Base-by-base conservation (phyloP, 1,139 yeast genomes). In the Magnusiomyces ingens region DNA sequence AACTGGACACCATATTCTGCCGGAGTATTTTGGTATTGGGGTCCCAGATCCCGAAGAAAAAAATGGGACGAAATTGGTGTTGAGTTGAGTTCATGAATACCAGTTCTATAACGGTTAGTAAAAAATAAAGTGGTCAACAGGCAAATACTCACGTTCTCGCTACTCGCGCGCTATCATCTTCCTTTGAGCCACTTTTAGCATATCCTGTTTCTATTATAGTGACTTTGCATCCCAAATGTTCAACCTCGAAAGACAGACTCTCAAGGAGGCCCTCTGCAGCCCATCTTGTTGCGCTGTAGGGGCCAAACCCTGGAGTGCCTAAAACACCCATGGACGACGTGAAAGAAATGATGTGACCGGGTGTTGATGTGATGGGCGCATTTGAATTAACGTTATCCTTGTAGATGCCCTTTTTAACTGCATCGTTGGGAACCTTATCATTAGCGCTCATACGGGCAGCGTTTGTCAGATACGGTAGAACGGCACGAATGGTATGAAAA, bases 261-360 rank as follows among this genome's bases (percentile, higher is more conserved):
- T 55, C 57, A 11, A 52, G 21, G 2, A 55, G 46, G 12, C 57
- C 57, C 36, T 55, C 57, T 2, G 55, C 55, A 11, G 57, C 57
- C 57, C 57, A 55, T 45, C 55, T 44, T 5, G 57, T 53, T 3
- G 54, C 55, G 15, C 55, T 50, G 41, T 55, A 55, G 2, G 57
- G 57, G 1, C 57, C 57, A 49, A 55, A 55, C 15, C 57, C 57
- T 13, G 57, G 57, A 1, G 55, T 53, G 13, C 57, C 57, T 12
- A 53, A 29, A 11, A 55, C 55, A n/a, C 54, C 57, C 57, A 55
- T 55, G 1, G 55, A 52, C 1, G 55, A 52, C 11, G 55, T 52
- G 18, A 55, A 55, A 15, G 51, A 48, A 12, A 55, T 52, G 19
- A 55, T 52, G 18, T 53, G 55, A 3, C 57, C 57, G 2, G 55